These are phyloP conservation scores for Pythium phragmiticola DNA, from an alignment of 352 stramenopile genomes.

Conservation along the genomic window DNA sequence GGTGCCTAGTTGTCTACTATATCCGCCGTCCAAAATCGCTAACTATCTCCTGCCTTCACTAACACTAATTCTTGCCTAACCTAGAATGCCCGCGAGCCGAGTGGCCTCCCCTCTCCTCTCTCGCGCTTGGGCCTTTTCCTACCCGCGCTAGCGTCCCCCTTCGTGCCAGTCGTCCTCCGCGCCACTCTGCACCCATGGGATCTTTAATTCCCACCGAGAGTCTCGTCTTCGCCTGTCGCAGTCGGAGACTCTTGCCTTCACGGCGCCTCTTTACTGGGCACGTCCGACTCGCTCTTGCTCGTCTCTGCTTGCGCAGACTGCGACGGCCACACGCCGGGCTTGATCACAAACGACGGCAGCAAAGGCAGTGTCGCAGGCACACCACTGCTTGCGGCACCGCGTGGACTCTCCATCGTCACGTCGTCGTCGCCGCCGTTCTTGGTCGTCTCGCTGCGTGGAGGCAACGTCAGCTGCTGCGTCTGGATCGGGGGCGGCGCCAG, in stretches of 20 bases:
- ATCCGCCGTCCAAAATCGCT: slow-evolving; percentile 11
- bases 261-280: background rate
- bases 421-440: background rate
- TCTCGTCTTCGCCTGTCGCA: too few species aligned
- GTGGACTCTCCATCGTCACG: slow-evolving; percentile 27
- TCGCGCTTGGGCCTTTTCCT: too few species aligned
- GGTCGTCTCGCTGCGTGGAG: background rate
- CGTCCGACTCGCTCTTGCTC: background rate
- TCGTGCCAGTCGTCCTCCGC: too few species aligned
- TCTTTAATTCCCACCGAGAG: too few species aligned
- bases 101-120: too few species aligned
- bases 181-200: too few species aligned
- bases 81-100: background rate
- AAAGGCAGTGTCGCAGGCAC: slow-evolving; percentile 12
- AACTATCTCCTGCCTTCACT: slow-evolving; percentile 3
- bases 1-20: slow-evolving; percentile 16
- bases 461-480: slow-evolving; percentile 1
- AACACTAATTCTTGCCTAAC: slow-evolving; percentile 9
- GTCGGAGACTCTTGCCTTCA: background rate
- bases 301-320: background rate
- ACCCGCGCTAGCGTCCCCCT: too few species aligned
- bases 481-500: slow-evolving; percentile 27
- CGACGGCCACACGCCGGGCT: slow-evolving; percentile 9
- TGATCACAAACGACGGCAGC: slow-evolving; percentile 26
- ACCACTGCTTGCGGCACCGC: background rate